phyloP scores from a whole-genome alignment of 2,329 filamentous ascomycete genomes.

The Ustulina deusta region DNA sequence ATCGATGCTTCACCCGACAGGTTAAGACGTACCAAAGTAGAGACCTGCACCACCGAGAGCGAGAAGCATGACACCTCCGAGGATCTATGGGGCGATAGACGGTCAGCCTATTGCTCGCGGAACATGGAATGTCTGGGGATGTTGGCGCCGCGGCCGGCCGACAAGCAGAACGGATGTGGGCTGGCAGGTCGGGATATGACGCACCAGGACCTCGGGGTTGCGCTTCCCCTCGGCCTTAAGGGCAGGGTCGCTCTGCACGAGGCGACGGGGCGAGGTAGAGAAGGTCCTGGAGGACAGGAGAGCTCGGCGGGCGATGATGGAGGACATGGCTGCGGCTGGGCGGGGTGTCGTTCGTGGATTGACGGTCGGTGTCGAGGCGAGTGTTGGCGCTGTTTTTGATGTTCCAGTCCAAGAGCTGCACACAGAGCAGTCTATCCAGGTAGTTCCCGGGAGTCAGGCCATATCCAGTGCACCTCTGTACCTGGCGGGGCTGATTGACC shows the following conservation, averaged over 20 bases:
- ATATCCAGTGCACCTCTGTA: constrained; percentile 20
- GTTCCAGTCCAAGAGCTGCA: constrained; percentile 18
- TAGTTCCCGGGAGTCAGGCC: constrained; percentile 27
- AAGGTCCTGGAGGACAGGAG: constrained; percentile 53
- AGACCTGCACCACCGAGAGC: constrained; percentile 89
- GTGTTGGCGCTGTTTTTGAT: constrained; percentile 20
- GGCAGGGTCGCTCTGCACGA: constrained; percentile 56
- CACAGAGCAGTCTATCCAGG: constrained; percentile 14
- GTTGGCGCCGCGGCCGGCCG: background rate
- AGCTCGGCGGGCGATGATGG: constrained; percentile 55
- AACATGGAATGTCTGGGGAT: background rate
- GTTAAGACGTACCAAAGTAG: constrained; percentile 76
- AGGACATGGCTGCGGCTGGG: constrained; percentile 62
- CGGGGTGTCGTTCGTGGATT: constrained; percentile 27
- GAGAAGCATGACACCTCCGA: constrained; percentile 90
- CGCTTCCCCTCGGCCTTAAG: constrained; percentile 71
- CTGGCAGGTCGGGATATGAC: constrained; percentile 48
- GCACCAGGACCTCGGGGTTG: constrained; percentile 62
- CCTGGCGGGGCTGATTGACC: constrained; percentile 35
- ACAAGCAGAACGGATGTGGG: background rate
- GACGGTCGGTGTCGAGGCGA: constrained; percentile 23
- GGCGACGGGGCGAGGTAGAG: constrained; percentile 65
- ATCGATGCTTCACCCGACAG: constrained; percentile 4
- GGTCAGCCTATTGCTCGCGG: constrained; percentile 37
- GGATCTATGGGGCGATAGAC: constrained; percentile 70